phyloP scores from a whole-genome alignment of 805 yeast genomes.

The Cephaloascus fragrans region DNA sequence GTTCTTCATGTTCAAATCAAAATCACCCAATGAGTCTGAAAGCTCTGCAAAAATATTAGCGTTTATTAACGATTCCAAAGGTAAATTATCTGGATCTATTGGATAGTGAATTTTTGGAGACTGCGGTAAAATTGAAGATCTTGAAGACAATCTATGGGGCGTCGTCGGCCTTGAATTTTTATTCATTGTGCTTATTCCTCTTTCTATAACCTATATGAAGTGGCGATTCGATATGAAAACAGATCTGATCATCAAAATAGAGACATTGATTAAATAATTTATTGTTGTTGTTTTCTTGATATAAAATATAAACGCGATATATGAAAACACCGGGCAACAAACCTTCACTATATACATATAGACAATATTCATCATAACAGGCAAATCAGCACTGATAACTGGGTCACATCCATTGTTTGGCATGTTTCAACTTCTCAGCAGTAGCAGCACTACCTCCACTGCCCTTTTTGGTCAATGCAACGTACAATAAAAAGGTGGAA shows the following conservation, averaged over 20 bases:
- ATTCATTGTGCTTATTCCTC: too few species aligned
- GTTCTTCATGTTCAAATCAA: conserved; percentile 50
- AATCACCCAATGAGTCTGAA: conserved; percentile 39
- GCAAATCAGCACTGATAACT: too few species aligned
- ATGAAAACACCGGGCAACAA: too few species aligned
- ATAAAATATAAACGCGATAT: too few species aligned
- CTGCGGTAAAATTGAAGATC: conserved; percentile 24
- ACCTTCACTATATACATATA: too few species aligned
- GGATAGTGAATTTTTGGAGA: conserved; percentile 38
- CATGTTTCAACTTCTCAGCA: conserved; percentile 40
- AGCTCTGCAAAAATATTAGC: conserved; percentile 32
- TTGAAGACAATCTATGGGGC: conserved; percentile 17
- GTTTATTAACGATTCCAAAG: conserved; percentile 28
- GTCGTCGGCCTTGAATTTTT: conserved; percentile 1
- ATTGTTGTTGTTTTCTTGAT: too few species aligned
- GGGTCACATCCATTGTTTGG: conserved; percentile 26
- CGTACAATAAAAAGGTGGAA: conserved; percentile 55
- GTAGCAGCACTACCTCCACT: conserved; percentile 28
- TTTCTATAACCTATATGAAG: too few species aligned
- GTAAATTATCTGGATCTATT: conserved; percentile 25
- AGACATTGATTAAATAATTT: too few species aligned
- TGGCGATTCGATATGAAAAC: too few species aligned
- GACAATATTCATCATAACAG: too few species aligned
- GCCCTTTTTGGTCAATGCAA: conserved; percentile 29
- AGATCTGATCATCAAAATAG: too few species aligned